Base-by-base conservation (phyloP, 164 flowering plant genomes). In the Hamamelis virginiana region DNA sequence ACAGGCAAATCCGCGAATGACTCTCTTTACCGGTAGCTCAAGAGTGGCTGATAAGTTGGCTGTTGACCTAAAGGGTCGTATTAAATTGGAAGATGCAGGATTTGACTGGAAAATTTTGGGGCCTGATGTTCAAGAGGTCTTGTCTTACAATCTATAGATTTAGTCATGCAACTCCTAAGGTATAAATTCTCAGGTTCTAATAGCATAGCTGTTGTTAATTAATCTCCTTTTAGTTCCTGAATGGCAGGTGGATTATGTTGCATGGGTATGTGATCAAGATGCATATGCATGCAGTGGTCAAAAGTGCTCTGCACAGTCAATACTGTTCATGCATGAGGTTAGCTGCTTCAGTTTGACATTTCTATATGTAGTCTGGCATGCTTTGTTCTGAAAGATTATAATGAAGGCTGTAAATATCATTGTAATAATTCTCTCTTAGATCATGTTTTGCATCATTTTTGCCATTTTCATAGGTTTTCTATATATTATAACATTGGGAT, bases 221-320 rank as follows among this genome's bases (percentile, higher is more conserved):
- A 44, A 22, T 44, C 5, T 59, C 25, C 28, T 26, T 65, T 41
- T 60, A 43, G 28, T 69, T 57, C 60, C 60, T 69, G 11, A 66
- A 56, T 77, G 70, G 72, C 83, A 96, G 99, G 95, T 85, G 65
- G 98, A 93, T 70, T 96, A 96, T 78, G 87, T 93, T 75, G 91
- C 97, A 66, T 96, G 98, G 97, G 97, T 93, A 6, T 96, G 99
- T 74, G 99, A 96, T 76, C 99, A 96, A 81, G 99, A 96, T 86
- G 99, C 99, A 47, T 90, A 91, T 78, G 99, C 97, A 52, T 96
- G 98, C 80, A 96, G 97, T 75, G 99, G 99, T 61, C 98, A 96
- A 73, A 96, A 96, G 76, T 96, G 99, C 74, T 96, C 99, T 43
- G 98, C 99, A 28, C 97, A 90, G 66, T 96, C 99, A 51, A 81